These are phyloP conservation scores for Candida frijolesensis DNA, from an alignment of 1,139 yeast genomes.

Conservation along the genomic window DNA sequence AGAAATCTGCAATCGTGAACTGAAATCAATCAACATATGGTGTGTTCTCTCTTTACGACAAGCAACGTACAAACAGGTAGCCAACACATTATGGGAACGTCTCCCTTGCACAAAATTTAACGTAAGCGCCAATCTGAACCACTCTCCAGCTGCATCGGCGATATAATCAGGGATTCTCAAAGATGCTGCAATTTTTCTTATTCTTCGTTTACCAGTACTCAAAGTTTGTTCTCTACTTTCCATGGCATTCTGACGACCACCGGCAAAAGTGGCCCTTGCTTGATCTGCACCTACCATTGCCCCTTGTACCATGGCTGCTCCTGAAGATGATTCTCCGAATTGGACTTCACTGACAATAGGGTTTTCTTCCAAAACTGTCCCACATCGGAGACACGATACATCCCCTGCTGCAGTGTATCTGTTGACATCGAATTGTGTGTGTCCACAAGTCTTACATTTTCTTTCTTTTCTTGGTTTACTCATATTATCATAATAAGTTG, in stretches of 20 bases:
- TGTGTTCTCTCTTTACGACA: constrained; percentile 90
- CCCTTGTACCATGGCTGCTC: constrained; percentile 97
- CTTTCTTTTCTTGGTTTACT: constrained; percentile 16
- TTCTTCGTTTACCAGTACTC: constrained; percentile 75
- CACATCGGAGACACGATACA: constrained; percentile 79
- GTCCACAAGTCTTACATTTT: constrained; percentile 37
- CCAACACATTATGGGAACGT: constrained; percentile 89
- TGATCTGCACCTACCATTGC: constrained; percentile 91
- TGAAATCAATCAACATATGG: constrained; percentile 94
- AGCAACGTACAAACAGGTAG: constrained; percentile 92
- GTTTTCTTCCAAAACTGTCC: constrained; percentile 85
- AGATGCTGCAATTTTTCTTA: constrained; percentile 77
- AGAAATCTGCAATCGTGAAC: constrained; percentile 84
- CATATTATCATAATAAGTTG: constrained; percentile 6
- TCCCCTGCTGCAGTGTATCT: constrained; percentile 67
- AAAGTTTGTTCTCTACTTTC: constrained; percentile 89
- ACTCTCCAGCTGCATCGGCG: constrained; percentile 81
- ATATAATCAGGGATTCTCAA: constrained; percentile 81
- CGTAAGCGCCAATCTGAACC: constrained; percentile 85
- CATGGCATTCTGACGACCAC: constrained; percentile 67
- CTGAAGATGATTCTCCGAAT: constrained; percentile 87
- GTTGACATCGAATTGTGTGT: constrained; percentile 33
- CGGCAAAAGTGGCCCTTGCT: constrained; percentile 65
- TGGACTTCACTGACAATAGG: constrained; percentile 95
- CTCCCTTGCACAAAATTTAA: constrained; percentile 95